Percentiles rank a stretch among this genome's conserved stretches.
phyloP scores from a whole-genome alignment of 495 filamentous ascomycete genomes.

The Penicillium malachiteum region DNA sequence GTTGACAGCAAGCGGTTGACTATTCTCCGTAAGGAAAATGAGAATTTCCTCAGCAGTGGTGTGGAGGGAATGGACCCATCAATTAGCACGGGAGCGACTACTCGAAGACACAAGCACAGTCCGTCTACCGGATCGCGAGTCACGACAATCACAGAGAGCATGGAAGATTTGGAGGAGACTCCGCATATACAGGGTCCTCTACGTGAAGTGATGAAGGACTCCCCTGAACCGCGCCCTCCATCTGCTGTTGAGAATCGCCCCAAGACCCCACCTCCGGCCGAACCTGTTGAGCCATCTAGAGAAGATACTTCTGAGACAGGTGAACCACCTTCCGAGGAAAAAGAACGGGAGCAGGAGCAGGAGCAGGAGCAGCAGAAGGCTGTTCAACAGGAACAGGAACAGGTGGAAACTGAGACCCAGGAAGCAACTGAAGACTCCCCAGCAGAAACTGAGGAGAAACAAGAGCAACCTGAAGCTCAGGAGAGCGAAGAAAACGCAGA shows the following conservation, averaged over 20 bases:
- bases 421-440: background rate
- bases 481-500: background rate
- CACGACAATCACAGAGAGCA: constrained; percentile 67
- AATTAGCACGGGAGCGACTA: constrained; percentile 61
- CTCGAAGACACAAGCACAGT: constrained; percentile 69
- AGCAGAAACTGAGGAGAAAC: background rate
- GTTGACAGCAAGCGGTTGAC: constrained; percentile 46
- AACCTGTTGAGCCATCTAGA: background rate
- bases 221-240: constrained; percentile 14
- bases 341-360: constrained; percentile 3
- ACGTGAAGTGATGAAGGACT: constrained; percentile 17
- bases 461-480: constrained; percentile 3
- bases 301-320: constrained; percentile 6
- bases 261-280: background rate
- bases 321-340: constrained; percentile 4
- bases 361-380: constrained; percentile 5
- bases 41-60: constrained; percentile 21
- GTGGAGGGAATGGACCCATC: constrained; percentile 35
- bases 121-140: constrained; percentile 75
- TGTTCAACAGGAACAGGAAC: background rate
- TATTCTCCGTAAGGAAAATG: constrained; percentile 37
- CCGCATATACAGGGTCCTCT: constrained; percentile 11
- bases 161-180: constrained; percentile 58
- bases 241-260: constrained; percentile 8
- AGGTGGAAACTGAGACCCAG: background rate